phyloP scores from a whole-genome alignment of 2,329 filamentous ascomycete species.

The Aspergillus fructus region DNA sequence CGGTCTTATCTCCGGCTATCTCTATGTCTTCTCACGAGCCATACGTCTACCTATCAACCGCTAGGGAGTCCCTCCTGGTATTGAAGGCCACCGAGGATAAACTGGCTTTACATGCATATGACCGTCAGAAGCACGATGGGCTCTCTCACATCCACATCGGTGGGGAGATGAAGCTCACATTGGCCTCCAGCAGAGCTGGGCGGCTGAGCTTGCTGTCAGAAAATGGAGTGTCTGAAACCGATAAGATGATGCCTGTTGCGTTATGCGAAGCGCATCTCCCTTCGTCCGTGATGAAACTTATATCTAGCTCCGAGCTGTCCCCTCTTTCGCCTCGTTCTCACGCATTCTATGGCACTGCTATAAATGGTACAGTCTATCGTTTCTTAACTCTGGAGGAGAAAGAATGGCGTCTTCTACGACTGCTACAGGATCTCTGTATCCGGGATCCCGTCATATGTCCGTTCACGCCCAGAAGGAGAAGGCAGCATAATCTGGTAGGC shows the following conservation, averaged over 20 bases:
- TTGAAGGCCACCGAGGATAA: constrained; percentile 42
- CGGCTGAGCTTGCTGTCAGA: constrained; percentile 45
- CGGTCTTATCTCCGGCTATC: constrained; percentile 50
- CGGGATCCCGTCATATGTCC: constrained; percentile 51
- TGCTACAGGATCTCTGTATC: constrained; percentile 69
- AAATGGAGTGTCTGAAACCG: constrained; percentile 21
- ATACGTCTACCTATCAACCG: constrained; percentile 56
- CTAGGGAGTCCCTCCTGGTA: constrained; percentile 53
- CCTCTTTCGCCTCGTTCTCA: constrained; percentile 26
- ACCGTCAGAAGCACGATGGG: constrained; percentile 32
- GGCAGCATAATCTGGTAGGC: constrained; percentile 26
- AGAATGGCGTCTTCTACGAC: constrained; percentile 67
- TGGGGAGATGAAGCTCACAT: constrained; percentile 43
- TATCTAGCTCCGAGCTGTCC: constrained; percentile 17
- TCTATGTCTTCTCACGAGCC: constrained; percentile 49
- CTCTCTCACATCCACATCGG: constrained; percentile 41
- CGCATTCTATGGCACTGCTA: constrained; percentile 63
- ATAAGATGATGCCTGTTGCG: constrained; percentile 32
- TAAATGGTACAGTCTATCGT: constrained; percentile 69
- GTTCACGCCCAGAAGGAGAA: constrained; percentile 41
- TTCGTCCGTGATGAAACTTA: constrained; percentile 34
- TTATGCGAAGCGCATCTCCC: constrained; percentile 35
- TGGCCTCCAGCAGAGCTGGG: constrained; percentile 54
- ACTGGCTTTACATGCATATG: constrained; percentile 35
- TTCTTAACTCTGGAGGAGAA: constrained; percentile 65